Evolutionary conservation across 805 yeast genomes (phyloP), one percentile per base, ranked within the genome.

Genomic region (Candida railenensis): DNA sequence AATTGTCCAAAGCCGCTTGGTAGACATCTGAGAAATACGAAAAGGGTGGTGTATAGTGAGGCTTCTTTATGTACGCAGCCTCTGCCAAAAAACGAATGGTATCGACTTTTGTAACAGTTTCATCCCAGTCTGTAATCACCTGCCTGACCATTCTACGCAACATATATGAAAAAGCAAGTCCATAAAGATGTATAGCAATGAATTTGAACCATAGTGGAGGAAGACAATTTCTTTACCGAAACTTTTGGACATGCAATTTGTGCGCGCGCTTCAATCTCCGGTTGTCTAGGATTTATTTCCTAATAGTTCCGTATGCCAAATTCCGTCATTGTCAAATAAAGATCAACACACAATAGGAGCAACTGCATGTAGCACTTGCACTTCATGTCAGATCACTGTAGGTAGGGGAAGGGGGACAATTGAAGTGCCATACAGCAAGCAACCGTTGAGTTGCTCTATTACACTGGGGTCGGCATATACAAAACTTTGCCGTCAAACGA

Each of bases 41-140:
- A 63, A 81, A 75, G 0, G 62, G 56, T 7, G 75, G 71, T 2
- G 54, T 55, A 38, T 66, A 62, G n/a, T 58, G 58, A 3, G 74
- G 74, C 37, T 72, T 68, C 14, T 55, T 43, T 2, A 28, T 32
- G 44, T 77, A 77, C 0, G 82, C 78, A 2, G 80, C 71, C 32
- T 71, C 62, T 12, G 82, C 80, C n/a, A 81, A 66, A 3, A 78
- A 54, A 21, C 58, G 59, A 22, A 83, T 74, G 0, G 89, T 82
- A 58, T 83, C 89, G 25, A 61, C 55, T 4, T 55, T 51, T 0
- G 89, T 81, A 22, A 81, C 70, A 0, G 89, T 83, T 37, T 82
- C 88, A 57, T 83, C 89, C 83, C 86, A 83, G 53, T 83, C 89
- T 2, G 77, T 61, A 1, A 82, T 68, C 9, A 82, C 44, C 22